A percentile compares a stretch with the other conserved stretches of the same genome.
Evolutionary conservation across 768 basidiomycete genomes (phyloP).

Genomic region (Candolleomyces efflorescens): DNA sequence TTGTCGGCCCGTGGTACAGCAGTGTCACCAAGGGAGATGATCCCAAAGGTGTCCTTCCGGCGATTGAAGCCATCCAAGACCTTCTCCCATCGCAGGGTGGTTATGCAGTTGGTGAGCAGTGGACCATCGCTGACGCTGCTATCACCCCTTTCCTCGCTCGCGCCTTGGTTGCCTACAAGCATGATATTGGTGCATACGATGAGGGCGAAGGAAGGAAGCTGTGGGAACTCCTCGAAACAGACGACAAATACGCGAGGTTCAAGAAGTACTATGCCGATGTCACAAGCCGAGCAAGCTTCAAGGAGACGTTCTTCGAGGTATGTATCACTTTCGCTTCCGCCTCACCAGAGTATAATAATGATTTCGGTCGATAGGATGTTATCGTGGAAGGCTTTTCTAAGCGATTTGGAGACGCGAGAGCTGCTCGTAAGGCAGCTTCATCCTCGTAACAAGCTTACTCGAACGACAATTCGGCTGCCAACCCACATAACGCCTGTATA

Average conservation of each 20-base stretch:
- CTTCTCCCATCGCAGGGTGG: constrained; percentile 40
- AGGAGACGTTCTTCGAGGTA: constrained; percentile 51
- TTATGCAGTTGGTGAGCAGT: constrained; percentile 45
- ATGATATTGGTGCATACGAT: constrained; percentile 50
- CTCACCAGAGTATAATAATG: no score
- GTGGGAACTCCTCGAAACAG: constrained; percentile 34
- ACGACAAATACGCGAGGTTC: constrained; percentile 46
- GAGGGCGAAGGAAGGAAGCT: constrained; percentile 43
- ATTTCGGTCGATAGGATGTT: no score
- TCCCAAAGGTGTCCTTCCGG: constrained; percentile 35
- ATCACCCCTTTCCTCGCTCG: constrained; percentile 58
- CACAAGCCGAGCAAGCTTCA: constrained; percentile 50
- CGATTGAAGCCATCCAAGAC: constrained; percentile 43
- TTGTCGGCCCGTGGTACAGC: constrained; percentile 33
- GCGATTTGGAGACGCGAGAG: no score
- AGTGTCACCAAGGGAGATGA: constrained; percentile 36
- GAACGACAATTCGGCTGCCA: no score
- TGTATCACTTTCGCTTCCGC: constrained; percentile 15
- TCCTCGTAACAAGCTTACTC: no score
- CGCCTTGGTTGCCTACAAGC: constrained; percentile 35
- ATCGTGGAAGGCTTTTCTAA: no score
- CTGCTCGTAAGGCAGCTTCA: no score
- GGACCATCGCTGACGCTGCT: constrained; percentile 49
- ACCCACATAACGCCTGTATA: no score
- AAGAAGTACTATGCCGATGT: constrained; percentile 44